These are phyloP conservation scores for Nemania sp. DNA, from an alignment of 2,329 filamentous ascomycete species.

Conservation along the genomic window DNA sequence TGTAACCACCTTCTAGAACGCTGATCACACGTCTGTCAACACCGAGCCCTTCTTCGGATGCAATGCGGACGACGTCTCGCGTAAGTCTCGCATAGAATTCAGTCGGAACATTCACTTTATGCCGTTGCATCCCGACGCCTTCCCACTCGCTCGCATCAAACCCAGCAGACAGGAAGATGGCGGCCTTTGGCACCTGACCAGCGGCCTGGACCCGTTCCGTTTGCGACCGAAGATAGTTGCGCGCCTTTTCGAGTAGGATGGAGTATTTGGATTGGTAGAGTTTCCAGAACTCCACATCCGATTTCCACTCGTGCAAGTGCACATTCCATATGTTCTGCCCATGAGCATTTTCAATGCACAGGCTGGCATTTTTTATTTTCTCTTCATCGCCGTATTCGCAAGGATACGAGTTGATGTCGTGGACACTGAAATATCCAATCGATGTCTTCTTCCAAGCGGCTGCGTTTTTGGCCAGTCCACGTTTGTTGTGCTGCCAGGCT, in stretches of 20 bases:
- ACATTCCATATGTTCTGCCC: constrained; percentile 96
- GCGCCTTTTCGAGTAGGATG: constrained; percentile 78
- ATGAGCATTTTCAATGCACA: constrained; percentile 93
- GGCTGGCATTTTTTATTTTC: constrained; percentile 90
- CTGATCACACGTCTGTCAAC: constrained; percentile 88
- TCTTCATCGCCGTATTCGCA: constrained; percentile 93
- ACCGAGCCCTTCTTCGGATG: constrained; percentile 75
- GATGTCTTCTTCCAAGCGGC: constrained; percentile 78
- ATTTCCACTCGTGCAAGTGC: constrained; percentile 87
- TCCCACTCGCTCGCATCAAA: constrained; percentile 99
- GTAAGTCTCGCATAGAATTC: constrained; percentile 95
- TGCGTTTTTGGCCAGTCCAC: constrained; percentile 72
- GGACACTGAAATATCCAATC: constrained; percentile 94
- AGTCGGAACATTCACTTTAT: constrained; percentile 93
- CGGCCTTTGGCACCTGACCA: constrained; percentile 72
- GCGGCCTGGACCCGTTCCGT: constrained; percentile 65
- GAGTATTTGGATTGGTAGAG: constrained; percentile 82
- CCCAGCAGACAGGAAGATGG: constrained; percentile 92
- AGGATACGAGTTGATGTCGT: constrained; percentile 98
- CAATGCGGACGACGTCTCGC: constrained; percentile 79
- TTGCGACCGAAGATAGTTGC: constrained; percentile 74
- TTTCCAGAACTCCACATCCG: constrained; percentile 82
- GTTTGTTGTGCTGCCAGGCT: constrained; percentile 85
- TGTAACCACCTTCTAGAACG: constrained; percentile 94
- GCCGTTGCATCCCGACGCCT: constrained; percentile 88